Evolutionary conservation across 2,329 filamentous ascomycete genomes (phyloP).

Genomic region (Pseudonectria foliicola): DNA sequence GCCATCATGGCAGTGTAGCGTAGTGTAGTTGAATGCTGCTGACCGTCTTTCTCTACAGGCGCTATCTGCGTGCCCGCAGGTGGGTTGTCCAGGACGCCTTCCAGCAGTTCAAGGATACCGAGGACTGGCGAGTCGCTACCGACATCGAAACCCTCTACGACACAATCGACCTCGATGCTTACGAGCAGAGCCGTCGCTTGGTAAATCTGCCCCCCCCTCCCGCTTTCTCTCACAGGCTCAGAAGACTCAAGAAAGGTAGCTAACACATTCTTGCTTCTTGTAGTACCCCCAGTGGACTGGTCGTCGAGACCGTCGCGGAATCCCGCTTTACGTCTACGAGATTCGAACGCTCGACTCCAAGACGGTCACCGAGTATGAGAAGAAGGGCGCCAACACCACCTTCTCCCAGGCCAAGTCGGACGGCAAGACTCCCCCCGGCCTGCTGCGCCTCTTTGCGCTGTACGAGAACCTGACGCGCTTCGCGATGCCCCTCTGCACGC

Average conservation of each 20-base stretch:
- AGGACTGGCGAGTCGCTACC: constrained; percentile 78
- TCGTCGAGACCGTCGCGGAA: constrained; percentile 80
- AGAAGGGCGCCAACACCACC: constrained; percentile 47
- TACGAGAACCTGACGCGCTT: constrained; percentile 92
- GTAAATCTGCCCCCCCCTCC: constrained; percentile 38
- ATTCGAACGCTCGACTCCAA: constrained; percentile 78
- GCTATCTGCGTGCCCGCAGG: constrained; percentile 77
- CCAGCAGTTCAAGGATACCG: constrained; percentile 79
- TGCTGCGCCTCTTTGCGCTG: constrained; percentile 81
- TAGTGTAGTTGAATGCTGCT: too few relatives aligned
- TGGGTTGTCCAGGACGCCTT: constrained; percentile 74
- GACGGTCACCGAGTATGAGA: constrained; percentile 72
- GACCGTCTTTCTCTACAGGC: too few relatives aligned
- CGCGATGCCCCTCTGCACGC: constrained; percentile 75
- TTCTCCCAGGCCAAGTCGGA: constrained; percentile 56
- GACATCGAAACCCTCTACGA: constrained; percentile 73
- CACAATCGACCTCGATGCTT: constrained; percentile 78
- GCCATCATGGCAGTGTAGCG: too few relatives aligned
- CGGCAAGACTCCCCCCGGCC: constrained; percentile 62
- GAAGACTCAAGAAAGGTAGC: too few relatives aligned
- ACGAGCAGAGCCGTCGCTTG: constrained; percentile 70
- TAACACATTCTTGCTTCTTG: constrained; percentile 4
- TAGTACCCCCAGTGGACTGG: constrained; percentile 95
- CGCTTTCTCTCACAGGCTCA: constrained; percentile 1
- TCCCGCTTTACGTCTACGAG: constrained; percentile 87